Base-by-base conservation (phyloP, 495 filamentous ascomycete genomes). In the Elaphomyces granulatus region DNA sequence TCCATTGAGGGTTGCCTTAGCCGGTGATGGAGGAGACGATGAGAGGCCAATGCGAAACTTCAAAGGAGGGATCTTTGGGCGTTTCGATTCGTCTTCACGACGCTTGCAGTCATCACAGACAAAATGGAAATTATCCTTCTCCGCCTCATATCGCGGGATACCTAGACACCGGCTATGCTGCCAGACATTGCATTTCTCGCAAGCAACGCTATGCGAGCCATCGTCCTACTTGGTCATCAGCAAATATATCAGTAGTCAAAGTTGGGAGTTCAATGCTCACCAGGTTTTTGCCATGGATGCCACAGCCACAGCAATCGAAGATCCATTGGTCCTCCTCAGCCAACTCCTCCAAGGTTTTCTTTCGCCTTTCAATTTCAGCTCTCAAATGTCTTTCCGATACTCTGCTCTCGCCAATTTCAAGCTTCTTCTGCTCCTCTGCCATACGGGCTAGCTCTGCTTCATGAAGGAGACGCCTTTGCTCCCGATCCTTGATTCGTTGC, bases 171-270 rank as follows among this genome's bases (percentile, higher is more conserved):
- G 80, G 64, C 82, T 88, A 50, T 95, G 90, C 53, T 95, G 88
- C 90, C 90, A 98, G 15, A 93, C 78, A 53, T 81, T 90, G 67
- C 90, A 98, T 36, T 70, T 78, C 50, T 96, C 90, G 55, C 90
- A 98, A n/a, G 87, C 80, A 42, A 98, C 75, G 53, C 83, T 94
- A 55, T 93, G 84, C 1, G 82, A 78, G 35, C 90, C 90, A 49
- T 95, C 90, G 47, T 95, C 88, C 72, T 79, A 43, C 19, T n/a
- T 9, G 31, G 23, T 42, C 43, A 55, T 52, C 17, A 53, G 43
- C 20, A 35, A 21, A 19, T 8, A 18, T 17, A 9, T 17, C 12
- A n/a, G 33, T 21, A 2, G 23, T 12, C 6, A 28, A 12, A 28
- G 12, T 6, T 12, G 23, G 12, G 23, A 12, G 2, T 2, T 8